Evolutionary conservation across 345 rosid species (phyloP).

Genomic region (Moricandia arvensis): DNA sequence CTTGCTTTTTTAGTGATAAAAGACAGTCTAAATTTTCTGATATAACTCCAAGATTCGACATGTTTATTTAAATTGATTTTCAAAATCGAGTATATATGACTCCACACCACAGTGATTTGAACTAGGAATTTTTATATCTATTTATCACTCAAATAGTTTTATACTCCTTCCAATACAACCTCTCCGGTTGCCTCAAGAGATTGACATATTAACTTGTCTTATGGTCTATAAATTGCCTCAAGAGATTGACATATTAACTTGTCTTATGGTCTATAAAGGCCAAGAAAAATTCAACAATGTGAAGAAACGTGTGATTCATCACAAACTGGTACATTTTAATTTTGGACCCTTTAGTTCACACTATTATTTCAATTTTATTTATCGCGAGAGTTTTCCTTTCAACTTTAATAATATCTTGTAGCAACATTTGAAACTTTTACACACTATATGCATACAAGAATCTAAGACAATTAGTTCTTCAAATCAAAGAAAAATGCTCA

Average conservation of each 20-base stretch:
- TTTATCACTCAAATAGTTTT: background rate
- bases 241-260: background rate
- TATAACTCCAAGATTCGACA: background rate
- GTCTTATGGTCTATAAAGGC: background rate
- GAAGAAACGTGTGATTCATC: background rate
- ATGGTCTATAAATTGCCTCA: too few relatives aligned
- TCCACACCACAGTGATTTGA: background rate
- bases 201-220: too few relatives aligned
- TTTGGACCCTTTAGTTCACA: background rate
- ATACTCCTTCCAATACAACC: too few relatives aligned
- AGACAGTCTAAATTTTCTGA: background rate
- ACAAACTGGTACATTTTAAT: background rate
- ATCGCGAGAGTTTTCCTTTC: background rate
- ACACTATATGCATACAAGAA: background rate
- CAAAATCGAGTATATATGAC: background rate
- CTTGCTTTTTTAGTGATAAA: background rate
- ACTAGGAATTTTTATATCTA: background rate
- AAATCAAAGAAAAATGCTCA: background rate
- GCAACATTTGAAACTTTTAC: background rate
- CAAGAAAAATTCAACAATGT: slow-evolving; percentile 7
- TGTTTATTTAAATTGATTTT: background rate
- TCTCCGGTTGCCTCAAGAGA: background rate
- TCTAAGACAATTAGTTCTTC: background rate
- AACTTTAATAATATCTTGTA: too few relatives aligned
- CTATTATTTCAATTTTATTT: background rate